Base-by-base conservation (phyloP, 2,329 filamentous ascomycete species). In the Colletotrichum falcatum region DNA sequence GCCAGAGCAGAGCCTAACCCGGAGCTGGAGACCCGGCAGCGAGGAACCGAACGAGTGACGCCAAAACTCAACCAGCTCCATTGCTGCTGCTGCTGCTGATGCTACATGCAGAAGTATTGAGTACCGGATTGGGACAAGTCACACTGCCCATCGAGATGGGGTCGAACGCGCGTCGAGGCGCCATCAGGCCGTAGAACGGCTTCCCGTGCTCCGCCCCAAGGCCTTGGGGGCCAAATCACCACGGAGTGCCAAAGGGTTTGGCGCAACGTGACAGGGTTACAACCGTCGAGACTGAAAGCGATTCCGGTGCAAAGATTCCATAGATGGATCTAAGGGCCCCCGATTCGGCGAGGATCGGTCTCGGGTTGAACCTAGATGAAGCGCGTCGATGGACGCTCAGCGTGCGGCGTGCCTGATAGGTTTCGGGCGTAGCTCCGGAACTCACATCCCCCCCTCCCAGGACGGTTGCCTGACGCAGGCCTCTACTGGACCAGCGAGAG, bases 181-280 rank as follows among this genome's bases (percentile, higher is more conserved):
- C 26, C n/a, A n/a, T n/a, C n/a, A n/a, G n/a, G n/a, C n/a, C n/a
- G n/a, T 30, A 18, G 8, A 18, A 6, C 12, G 6, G 9, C 0
- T n/a, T n/a, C 2, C 6, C 9, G 2, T 51, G 26, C 2, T 51
- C 18, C 1, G 26, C 14, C 28, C 23, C 5, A 8, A 26, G 48
- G 6, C 23, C 18, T 8, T 14, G 18, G 4, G n/a, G n/a, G n/a
- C n/a, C n/a, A n/a, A n/a, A n/a, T n/a, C n/a, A n/a, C 6, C 23
- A 18, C 6, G 1, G 0, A 5, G 8, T 3, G 18, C 6, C 6
- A 8, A 11, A 20, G 3, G 2, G 3, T 5, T 9, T 18, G 3
- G 3, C 16, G 2, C 16, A 5, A 18, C 9, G 5, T 20, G 5
- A 5, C 3, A 3, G n/a, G n/a, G n/a, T 3, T 2, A 8, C 7